Base-by-base conservation (phyloP, 371 early-diverging fungal genomes). In the Apophysomyces trapeziformis region DNA sequence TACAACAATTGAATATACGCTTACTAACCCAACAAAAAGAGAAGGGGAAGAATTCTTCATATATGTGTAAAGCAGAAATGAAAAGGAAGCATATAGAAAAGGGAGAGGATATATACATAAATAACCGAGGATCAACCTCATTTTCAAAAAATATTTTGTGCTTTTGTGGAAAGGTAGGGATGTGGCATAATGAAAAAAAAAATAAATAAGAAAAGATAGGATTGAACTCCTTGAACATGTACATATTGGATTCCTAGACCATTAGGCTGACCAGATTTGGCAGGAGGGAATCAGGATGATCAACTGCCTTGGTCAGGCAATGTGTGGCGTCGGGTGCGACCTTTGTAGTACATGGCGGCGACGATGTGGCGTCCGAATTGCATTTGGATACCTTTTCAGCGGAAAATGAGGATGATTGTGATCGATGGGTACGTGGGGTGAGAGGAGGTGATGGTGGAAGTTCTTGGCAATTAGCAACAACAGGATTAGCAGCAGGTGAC, bases 361-460 rank as follows among this genome's bases (percentile, higher is more conserved):
- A 62, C 6, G 67, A 62, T 35, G 67, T 67, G n/a, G 60, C 41
- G 43, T 54, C 7, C 36, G 38, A 38, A n/a, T 41, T 41, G 41
- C 41, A 11, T 60, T 57, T 66, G 59, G 60, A 65, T 47, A 60
- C 58, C 36, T 21, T 36, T 44, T 32, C 41, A 18, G 60, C 45
- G 7, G 67, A 16, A 14, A 66, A 32, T 50, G 21, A 16, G 14
- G 67, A 65, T 16, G 66, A 58, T n/a, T 58, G 59, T n/a, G 66
- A 65, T 50, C 66, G 66, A 38, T 65, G 37, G 38, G 38, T 59
- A 43, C 66, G 66, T 18, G 66, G 66, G 11, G 66, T 65, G 16
- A 60, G 60, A 18, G 67, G 62, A 35, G 67, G 62, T n/a, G 67
- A 60, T 12, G 67, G 67, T 37, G 67, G 61, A 14, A 38, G 63